Evolutionary conservation across 495 filamentous ascomycete species (phyloP).

Genomic region (Aspergillus nanangensis): DNA sequence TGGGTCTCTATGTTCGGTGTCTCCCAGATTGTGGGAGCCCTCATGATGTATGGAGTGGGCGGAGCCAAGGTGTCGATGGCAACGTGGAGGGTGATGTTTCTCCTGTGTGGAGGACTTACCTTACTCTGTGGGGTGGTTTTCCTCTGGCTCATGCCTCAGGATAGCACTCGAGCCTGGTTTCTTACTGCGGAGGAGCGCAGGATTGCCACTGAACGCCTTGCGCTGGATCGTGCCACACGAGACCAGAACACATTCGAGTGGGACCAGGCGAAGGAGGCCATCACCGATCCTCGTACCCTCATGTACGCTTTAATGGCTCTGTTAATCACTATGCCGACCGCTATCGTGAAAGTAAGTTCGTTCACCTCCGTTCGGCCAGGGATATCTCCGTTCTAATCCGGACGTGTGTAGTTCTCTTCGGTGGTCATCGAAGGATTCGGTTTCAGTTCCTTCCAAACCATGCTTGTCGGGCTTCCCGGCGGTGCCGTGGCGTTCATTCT

Average conservation of each 20-base stretch:
- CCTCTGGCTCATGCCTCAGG: slow-evolving; percentile 46
- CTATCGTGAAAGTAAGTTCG: background rate
- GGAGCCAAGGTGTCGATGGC: slow-evolving; percentile 38
- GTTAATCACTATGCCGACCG: background rate
- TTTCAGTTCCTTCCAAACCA: background rate
- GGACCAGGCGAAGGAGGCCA: background rate
- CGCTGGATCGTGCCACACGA: background rate
- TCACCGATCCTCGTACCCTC: background rate
- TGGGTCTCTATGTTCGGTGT: slow-evolving; percentile 46
- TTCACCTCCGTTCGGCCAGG: background rate
- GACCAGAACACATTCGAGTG: background rate
- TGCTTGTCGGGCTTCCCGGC: background rate
- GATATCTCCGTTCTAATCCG: background rate
- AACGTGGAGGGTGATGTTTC: slow-evolving; percentile 56
- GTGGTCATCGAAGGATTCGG: background rate
- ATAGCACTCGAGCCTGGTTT: slow-evolving; percentile 39
- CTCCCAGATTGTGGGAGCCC: slow-evolving; percentile 60
- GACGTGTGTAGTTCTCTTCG: background rate
- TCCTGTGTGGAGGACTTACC: slow-evolving; percentile 53
- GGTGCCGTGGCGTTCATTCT: background rate
- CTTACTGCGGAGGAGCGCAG: background rate
- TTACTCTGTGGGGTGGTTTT: slow-evolving; percentile 35
- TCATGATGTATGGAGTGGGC: slow-evolving; percentile 70
- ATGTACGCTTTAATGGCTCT: background rate
- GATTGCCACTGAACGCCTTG: background rate